Evolutionary conservation across 73 alveolate genomes (phyloP), one percentile per base, ranked within the genome.

Genomic region (Symbiodinium natans): DNA sequence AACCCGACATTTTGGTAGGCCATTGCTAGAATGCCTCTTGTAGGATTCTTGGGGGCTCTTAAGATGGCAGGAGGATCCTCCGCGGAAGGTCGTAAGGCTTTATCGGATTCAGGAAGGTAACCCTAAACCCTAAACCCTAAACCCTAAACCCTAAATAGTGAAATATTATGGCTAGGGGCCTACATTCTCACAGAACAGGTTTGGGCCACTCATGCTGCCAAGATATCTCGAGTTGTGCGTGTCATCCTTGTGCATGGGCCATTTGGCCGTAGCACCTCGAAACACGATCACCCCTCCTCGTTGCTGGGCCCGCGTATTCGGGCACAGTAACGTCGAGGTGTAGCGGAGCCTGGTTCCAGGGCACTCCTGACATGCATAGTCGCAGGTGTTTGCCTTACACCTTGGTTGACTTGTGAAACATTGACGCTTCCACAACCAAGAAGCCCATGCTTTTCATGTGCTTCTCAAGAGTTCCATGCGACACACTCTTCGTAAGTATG

Each of bases 101-200:
- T n/a, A n/a, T n/a, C n/a, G n/a, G n/a, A n/a, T n/a, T n/a, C n/a
- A n/a, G n/a, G n/a, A n/a, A n/a, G n/a, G n/a, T n/a, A n/a, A n/a
- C n/a, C n/a, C n/a, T n/a, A n/a, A n/a, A n/a, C n/a, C n/a, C n/a
- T n/a, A n/a, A n/a, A n/a, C n/a, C n/a, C n/a, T n/a, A n/a, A n/a
- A n/a, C n/a, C n/a, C n/a, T n/a, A n/a, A n/a, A n/a, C n/a, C n/a
- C n/a, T n/a, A n/a, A n/a, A 94, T 99, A 82, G 21, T 99, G 99
- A 86, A 99, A 99, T 99, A 29, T 96, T 99, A 99, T 99, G 93
- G 90, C 52, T 13, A 48, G 86, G 41, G 86, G n/a, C 40, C 41
- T n/a, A 27, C 39, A 77, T 25, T 31, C 48, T 34, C 41, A 34
- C 54, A 7, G 86, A 25, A 23, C 86, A n/a, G 38, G 9, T 36